Percentiles rank a stretch among this genome's conserved stretches.
Conservation (phyloP, 208 protist genomes). For the Leishmania mexicana region DNA sequence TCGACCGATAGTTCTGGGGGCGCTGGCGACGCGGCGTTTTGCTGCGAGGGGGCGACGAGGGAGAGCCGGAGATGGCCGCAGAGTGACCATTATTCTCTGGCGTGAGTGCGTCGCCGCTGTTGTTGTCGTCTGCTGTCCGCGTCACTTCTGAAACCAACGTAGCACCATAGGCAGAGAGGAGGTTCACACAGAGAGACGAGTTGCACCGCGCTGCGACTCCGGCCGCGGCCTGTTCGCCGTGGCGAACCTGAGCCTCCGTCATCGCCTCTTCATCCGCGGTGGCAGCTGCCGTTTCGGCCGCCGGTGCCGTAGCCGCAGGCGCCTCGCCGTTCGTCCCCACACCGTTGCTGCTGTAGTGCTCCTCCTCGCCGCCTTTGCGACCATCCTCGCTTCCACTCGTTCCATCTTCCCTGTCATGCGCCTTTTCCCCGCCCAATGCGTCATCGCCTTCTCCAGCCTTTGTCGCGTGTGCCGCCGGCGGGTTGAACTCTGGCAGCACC, state of each 20-base stretch:
- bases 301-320: background rate
- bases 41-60: slow-evolving; percentile 23
- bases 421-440: background rate
- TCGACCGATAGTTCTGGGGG: slow-evolving; percentile 28
- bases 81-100: background rate
- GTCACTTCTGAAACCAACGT: background rate
- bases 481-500: background rate
- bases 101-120: background rate
- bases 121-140: background rate
- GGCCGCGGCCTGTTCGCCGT: background rate
- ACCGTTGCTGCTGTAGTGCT: background rate
- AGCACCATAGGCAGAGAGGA: background rate
- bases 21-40: slow-evolving; percentile 39
- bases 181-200: background rate
- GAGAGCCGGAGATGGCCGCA: background rate
- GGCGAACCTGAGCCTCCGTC: background rate
- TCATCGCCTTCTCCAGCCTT: background rate
- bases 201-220: background rate
- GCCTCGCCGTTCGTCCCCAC: background rate
- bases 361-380: background rate
- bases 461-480: background rate
- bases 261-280: background rate
- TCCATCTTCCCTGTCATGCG: background rate
- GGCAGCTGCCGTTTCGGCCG: background rate
- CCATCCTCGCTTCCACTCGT: background rate